Conservation (phyloP, 2,329 filamentous ascomycete species). For the Claviceps sp. region DNA sequence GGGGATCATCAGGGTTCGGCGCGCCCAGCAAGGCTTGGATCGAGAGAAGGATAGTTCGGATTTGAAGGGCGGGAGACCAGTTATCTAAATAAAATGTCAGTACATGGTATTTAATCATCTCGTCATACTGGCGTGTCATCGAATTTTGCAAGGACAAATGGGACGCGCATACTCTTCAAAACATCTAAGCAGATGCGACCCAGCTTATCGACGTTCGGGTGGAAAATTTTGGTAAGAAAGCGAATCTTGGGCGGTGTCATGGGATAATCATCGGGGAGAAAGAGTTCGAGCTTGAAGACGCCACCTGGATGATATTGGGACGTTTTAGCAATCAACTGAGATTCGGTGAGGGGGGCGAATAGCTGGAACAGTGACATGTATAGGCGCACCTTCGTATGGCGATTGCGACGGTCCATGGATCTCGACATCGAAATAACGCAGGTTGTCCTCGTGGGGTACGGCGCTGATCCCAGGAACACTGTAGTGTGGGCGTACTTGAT, state of each 20-base stretch:
- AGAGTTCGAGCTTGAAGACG: slow-evolving; percentile 92
- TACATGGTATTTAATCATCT: neutral
- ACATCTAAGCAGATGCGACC: slow-evolving; percentile 96
- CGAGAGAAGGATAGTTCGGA: slow-evolving; percentile 94
- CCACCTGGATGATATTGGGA: slow-evolving; percentile 36
- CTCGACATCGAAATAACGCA: slow-evolving; percentile 95
- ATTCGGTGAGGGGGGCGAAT: too few relatives aligned
- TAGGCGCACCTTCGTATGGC: slow-evolving; percentile 71
- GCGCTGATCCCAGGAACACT: slow-evolving; percentile 95
- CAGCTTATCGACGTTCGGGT: slow-evolving; percentile 96
- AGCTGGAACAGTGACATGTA: neutral
- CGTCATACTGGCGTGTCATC: neutral
- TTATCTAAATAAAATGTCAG: slow-evolving; percentile 50
- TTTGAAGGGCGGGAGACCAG: slow-evolving; percentile 96
- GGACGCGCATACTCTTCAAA: slow-evolving; percentile 61
- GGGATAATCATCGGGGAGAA: slow-evolving; percentile 95
- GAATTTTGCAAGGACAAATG: neutral
- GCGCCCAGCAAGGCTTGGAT: slow-evolving; percentile 94
- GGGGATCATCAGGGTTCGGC: slow-evolving; percentile 95
- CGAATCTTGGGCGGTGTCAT: slow-evolving; percentile 99
- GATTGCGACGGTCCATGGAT: slow-evolving; percentile 88
- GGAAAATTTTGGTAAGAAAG: slow-evolving; percentile 98
- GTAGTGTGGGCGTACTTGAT: slow-evolving; percentile 5
- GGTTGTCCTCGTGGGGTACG: slow-evolving; percentile 89
- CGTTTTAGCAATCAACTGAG: slow-evolving; percentile 12